phyloP scores from a whole-genome alignment of 352 stramenopile genomes.

The Globisporangium takayamanum region DNA sequence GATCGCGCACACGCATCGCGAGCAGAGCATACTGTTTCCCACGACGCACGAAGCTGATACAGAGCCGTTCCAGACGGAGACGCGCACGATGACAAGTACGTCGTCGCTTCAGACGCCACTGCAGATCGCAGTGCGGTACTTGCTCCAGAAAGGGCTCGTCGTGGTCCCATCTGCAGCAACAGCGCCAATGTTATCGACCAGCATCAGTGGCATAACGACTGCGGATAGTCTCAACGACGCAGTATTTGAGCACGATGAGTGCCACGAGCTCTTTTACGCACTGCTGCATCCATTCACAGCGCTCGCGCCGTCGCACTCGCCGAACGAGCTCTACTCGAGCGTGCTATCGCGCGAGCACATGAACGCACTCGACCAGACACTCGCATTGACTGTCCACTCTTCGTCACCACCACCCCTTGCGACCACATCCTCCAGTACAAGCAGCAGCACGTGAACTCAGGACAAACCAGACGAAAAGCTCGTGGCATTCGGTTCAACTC shows the following conservation, averaged over 20 bases:
- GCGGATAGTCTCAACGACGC: slow-evolving; percentile 9
- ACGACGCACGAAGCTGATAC: slow-evolving; percentile 37
- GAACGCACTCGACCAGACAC: slow-evolving; percentile 24
- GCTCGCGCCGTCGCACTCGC: slow-evolving; percentile 28
- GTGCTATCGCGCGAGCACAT: slow-evolving; percentile 36
- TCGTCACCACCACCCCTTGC: no score
- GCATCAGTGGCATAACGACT: not conserved
- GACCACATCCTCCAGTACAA: no score
- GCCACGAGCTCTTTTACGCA: slow-evolving; percentile 32
- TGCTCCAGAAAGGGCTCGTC: slow-evolving; percentile 44
- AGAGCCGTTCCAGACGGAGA: slow-evolving; percentile 26
- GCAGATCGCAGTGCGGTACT: slow-evolving; percentile 38
- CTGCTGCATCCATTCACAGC: slow-evolving; percentile 40
- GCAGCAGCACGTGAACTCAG: not conserved
- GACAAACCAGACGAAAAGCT: not conserved
- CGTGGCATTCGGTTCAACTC: no score
- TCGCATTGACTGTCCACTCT: slow-evolving; percentile 16
- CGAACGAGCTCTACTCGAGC: slow-evolving; percentile 41
- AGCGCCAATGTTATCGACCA: not conserved
- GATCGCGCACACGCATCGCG: slow-evolving; percentile 27
- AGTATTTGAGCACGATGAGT: slow-evolving; percentile 13
- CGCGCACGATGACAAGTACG: slow-evolving; percentile 16
- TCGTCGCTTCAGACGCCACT: slow-evolving; percentile 27
- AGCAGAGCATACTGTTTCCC: slow-evolving; percentile 29
- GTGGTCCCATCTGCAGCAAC: slow-evolving; percentile 25